A percentile compares a stretch with the other conserved stretches of the same genome.
These are phyloP conservation scores for Colletotrichum cuscutae DNA, from an alignment of 2,329 filamentous ascomycete species.

Conservation along the genomic window DNA sequence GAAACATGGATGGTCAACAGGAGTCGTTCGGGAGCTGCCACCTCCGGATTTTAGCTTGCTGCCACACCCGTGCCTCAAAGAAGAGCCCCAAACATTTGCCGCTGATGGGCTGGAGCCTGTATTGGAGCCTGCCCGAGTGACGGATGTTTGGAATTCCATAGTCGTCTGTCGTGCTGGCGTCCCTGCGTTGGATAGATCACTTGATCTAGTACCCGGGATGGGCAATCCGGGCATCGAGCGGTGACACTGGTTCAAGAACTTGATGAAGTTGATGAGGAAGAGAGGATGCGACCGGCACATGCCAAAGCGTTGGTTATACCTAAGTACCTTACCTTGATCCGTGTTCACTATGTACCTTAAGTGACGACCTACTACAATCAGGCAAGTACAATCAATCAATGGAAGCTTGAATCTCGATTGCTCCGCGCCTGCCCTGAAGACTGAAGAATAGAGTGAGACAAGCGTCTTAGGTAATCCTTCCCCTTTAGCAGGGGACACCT, in stretches of 20 bases:
- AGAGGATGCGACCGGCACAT: background rate
- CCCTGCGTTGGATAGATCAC: background rate
- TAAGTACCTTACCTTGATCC: too few species aligned
- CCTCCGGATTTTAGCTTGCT: conserved; percentile 41
- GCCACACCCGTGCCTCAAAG: conserved; percentile 25
- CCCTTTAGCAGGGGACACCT: background rate
- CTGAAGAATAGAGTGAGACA: background rate
- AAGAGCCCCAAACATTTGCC: conserved; percentile 24
- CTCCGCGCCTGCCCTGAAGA: background rate
- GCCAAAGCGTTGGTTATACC: background rate
- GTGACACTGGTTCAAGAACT: background rate
- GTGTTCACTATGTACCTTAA: too few species aligned
- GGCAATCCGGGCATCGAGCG: background rate
- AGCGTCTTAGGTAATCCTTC: conserved; percentile 16
- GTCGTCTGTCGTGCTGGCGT: background rate
- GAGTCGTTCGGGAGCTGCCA: conserved; percentile 43
- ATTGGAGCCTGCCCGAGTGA: background rate
- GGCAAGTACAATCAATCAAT: background rate
- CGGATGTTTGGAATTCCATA: conserved; percentile 11
- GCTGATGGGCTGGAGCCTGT: background rate
- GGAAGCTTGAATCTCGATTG: too few species aligned
- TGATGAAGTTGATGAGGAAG: background rate
- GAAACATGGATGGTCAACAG: conserved; percentile 34
- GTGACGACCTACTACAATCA: too few species aligned
- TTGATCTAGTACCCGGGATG: background rate